These are phyloP conservation scores for Vitis riparia DNA, from an alignment of 164 flowering plant genomes.

Conservation along the genomic window DNA sequence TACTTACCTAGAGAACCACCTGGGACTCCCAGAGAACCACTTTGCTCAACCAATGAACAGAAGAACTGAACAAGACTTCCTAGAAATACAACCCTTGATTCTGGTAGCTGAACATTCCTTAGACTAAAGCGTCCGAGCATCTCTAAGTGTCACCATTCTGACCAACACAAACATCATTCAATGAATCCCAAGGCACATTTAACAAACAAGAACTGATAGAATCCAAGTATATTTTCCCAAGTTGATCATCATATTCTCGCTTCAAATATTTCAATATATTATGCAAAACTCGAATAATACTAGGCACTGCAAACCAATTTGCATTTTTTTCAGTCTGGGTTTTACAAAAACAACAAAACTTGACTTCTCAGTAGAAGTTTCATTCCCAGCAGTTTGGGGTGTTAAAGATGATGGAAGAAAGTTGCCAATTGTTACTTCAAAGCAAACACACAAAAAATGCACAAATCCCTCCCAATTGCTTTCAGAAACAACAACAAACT, in stretches of 20 bases:
- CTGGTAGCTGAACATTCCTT: conserved; percentile 10
- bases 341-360: conserved; percentile 16
- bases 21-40: conserved; percentile 26
- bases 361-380: conserved; percentile 11
- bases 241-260: conserved; percentile 35
- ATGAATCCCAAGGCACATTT: conserved; percentile 46
- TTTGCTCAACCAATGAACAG: conserved; percentile 57
- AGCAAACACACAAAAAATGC: conserved; percentile 35
- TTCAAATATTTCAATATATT: conserved; percentile 56
- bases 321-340: conserved; percentile 30
- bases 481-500: conserved; percentile 46
- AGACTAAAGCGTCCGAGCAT: conserved; percentile 11
- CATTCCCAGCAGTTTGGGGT: conserved; percentile 9
- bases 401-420: conserved; percentile 16
- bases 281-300: conserved; percentile 51
- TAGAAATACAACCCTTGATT: conserved; percentile 33
- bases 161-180: conserved; percentile 24
- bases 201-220: conserved; percentile 36
- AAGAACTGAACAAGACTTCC: conserved; percentile 64
- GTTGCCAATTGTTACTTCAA: conserved; percentile 39
- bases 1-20: conserved; percentile 23
- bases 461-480: conserved; percentile 44
- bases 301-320: conserved; percentile 44
- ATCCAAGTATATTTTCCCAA: conserved; percentile 25
- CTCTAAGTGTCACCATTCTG: conserved; percentile 7